Evolutionary conservation across 2,329 filamentous ascomycete genomes (phyloP), one percentile per base, ranked within the genome.

Genomic region (Microdochium trichocladiopsis): DNA sequence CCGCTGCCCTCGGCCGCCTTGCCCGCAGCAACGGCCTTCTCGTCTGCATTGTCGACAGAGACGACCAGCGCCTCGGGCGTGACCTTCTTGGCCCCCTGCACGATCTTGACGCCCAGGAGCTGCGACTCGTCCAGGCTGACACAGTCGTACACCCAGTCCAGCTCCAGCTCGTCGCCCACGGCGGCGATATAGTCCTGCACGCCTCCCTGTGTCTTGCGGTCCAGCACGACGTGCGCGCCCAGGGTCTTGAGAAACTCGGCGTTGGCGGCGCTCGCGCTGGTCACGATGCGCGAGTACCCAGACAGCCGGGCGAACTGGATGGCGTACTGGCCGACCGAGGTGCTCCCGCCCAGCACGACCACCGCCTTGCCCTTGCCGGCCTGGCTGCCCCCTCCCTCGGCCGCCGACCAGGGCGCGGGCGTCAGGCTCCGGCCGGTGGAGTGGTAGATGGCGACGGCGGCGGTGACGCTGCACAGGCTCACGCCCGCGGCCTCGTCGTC

Each of bases 301-400:
- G 63, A 66, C 6, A 66, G 58, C 21, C 61, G 59, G 4, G 67
- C 60, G 11, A 68, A 51, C 55, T 69, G 66, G 24, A 69, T 61
- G 2, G 62, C 62, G 51, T 66, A 69, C 50, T 68, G 66, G 5
- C 66, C 66, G 2, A 66, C 64, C 2, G 60, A 64, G 2, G 65
- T 69, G 48, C 65, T 61, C 3, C 68, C 69, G 4, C 69, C 69
- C 48, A 70, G 59, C 8, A 72, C 60, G 2, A 55, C 58, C 5
- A 65, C 51, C 0, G 58, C 56, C 33, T 57, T 58, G 3, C 47
- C 51, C 49, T 60, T 61, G 1, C 62, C 63, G 0, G 49, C 57
- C 18, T 56, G 12, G 5, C 21, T 25, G 21, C 18, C 43, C 43
- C 21, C 43, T 2, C 50, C 51, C 3, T 14, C 9, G 18, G 6